Percentiles rank a stretch among this genome's conserved stretches.
Conservation (phyloP, 495 filamentous ascomycete genomes). For the Acidiella bohemica region DNA sequence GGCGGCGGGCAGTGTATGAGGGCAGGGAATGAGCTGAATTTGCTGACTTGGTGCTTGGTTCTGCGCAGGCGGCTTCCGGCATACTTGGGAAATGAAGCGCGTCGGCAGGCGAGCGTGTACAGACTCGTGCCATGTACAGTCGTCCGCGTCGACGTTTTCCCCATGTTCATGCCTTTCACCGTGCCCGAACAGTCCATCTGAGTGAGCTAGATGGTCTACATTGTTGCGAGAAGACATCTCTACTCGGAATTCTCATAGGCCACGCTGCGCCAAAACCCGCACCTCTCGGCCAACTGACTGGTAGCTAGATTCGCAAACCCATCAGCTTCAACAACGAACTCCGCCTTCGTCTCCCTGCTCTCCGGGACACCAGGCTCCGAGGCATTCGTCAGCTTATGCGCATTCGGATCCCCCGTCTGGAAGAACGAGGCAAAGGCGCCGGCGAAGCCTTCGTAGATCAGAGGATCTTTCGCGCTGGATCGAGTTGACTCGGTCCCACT, state of each 20-base stretch:
- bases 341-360: slow-evolving; percentile 26
- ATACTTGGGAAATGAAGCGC: no score
- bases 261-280: slow-evolving; percentile 41
- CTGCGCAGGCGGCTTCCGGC: no score
- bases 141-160: no score
- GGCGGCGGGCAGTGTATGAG: no score
- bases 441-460: slow-evolving; percentile 44
- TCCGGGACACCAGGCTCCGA: slow-evolving; percentile 35
- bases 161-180: no score
- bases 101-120: no score
- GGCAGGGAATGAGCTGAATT: no score
- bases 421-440: slow-evolving; percentile 49
- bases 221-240: no score
- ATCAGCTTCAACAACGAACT: slow-evolving; percentile 38
- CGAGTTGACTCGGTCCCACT: slow-evolving; percentile 46
- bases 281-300: slow-evolving; percentile 33
- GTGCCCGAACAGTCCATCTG: no score
- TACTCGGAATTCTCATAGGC: slow-evolving; percentile 17
- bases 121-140: no score
- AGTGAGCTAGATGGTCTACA: no score
- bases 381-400: slow-evolving; percentile 40
- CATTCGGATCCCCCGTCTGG: slow-evolving; percentile 45
- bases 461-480: slow-evolving; percentile 38
- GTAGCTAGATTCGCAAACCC: slow-evolving; percentile 33
- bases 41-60: no score